phyloP scores from a whole-genome alignment of 1,284 basidiomycete genomes.

The Psilocybe mexicana region DNA sequence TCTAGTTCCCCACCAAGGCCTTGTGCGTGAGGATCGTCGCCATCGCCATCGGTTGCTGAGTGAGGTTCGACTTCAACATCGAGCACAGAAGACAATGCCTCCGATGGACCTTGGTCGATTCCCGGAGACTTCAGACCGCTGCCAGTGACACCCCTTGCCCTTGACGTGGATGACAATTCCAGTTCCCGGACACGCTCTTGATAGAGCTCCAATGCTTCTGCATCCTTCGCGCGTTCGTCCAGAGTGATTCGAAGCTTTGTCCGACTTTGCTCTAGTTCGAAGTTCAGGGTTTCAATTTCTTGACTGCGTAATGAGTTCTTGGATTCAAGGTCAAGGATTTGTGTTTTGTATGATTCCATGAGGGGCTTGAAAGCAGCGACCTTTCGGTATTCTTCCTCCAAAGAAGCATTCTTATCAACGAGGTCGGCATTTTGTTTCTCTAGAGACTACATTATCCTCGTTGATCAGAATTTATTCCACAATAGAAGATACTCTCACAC shows the following conservation, averaged over 20 bases:
- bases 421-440: slow-evolving; percentile 93
- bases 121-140: slow-evolving; percentile 19
- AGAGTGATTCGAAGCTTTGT: slow-evolving; percentile 68
- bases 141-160: slow-evolving; percentile 23
- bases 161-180: slow-evolving; percentile 65
- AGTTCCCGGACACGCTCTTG: slow-evolving; percentile 92
- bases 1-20: slow-evolving; percentile 86
- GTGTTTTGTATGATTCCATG: slow-evolving; percentile 91
- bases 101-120: slow-evolving; percentile 22
- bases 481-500: slow-evolving; percentile 40
- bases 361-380: slow-evolving; percentile 85
- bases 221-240: slow-evolving; percentile 76
- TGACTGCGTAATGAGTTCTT: slow-evolving; percentile 65
- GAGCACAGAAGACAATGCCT: slow-evolving; percentile 26
- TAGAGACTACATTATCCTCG: slow-evolving; percentile 55
- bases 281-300: slow-evolving; percentile 72
- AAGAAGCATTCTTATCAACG: slow-evolving; percentile 85
- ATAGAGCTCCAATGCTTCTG: slow-evolving; percentile 85
- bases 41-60: slow-evolving; percentile 31
- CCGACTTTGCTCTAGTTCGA: slow-evolving; percentile 76
- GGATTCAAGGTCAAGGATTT: slow-evolving; percentile 81
- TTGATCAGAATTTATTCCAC: not conserved
- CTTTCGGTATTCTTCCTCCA: slow-evolving; percentile 91
- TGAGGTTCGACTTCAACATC: slow-evolving; percentile 14
- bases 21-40: slow-evolving; percentile 48